phyloP scores from a whole-genome alignment of 2,329 filamentous ascomycete genomes.

The Aspergillus fumigatus region DNA sequence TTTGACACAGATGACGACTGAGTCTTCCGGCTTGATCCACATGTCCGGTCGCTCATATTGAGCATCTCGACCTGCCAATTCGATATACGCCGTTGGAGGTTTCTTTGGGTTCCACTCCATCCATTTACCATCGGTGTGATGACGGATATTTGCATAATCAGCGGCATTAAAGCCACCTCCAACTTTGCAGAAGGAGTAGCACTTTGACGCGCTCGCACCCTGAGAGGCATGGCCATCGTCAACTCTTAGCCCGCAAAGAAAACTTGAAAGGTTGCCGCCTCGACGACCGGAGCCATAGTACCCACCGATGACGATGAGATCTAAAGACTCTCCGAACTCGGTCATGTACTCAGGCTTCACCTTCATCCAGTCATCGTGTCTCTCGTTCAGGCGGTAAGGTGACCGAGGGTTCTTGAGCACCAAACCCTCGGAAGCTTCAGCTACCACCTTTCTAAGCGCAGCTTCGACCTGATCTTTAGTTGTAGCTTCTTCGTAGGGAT shows the following conservation, averaged over 20 bases:
- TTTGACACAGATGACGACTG: slow-evolving; percentile 82
- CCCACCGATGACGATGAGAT: slow-evolving; percentile 83
- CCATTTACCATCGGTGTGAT: slow-evolving; percentile 90
- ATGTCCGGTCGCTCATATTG: slow-evolving; percentile 79
- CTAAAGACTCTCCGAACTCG: slow-evolving; percentile 88
- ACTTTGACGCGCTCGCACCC: slow-evolving; percentile 63
- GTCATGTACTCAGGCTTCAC: slow-evolving; percentile 99
- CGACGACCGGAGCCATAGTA: slow-evolving; percentile 87
- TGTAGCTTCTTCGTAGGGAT: slow-evolving; percentile 63
- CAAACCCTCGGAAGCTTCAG: slow-evolving; percentile 80
- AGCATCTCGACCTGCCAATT: slow-evolving; percentile 71
- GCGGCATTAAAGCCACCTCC: slow-evolving; percentile 85
- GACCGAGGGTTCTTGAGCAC: slow-evolving; percentile 92
- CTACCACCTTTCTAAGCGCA: slow-evolving; percentile 74
- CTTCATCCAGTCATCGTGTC: slow-evolving; percentile 96
- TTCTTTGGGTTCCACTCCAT: slow-evolving; percentile 72
- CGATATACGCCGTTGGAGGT: slow-evolving; percentile 73
- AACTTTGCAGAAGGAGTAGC: slow-evolving; percentile 94
- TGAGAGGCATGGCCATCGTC: slow-evolving; percentile 62
- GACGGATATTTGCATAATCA: slow-evolving; percentile 78
- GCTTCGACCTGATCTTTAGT: slow-evolving; percentile 71
- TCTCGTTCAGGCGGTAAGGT: slow-evolving; percentile 78
- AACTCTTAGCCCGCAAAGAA: slow-evolving; percentile 80
- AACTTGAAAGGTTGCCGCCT: slow-evolving; percentile 78
- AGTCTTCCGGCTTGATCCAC: slow-evolving; percentile 89